Percentiles rank a stretch among this genome's conserved stretches.
Evolutionary conservation across 2,329 filamentous ascomycete genomes (phyloP).

Genomic region (Lojkania enalia): DNA sequence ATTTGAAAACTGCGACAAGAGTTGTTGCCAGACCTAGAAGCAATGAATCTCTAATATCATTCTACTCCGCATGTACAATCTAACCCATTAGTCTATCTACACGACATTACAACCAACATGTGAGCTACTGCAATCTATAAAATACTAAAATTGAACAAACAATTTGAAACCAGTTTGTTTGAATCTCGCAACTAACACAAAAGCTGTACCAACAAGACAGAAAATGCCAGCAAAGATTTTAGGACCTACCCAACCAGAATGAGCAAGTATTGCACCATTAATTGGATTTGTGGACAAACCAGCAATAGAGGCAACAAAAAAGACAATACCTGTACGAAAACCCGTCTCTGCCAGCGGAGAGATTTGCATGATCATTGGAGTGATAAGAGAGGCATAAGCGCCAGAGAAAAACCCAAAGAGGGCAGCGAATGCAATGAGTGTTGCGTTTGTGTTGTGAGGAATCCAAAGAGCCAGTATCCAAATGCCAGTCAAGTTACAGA

Average conservation of each 20-base stretch:
- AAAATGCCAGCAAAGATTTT: constrained; percentile 65
- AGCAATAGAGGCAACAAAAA: constrained; percentile 62
- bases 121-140: too few relatives aligned
- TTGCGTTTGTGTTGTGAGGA: constrained; percentile 46
- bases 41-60: too few relatives aligned
- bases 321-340: constrained; percentile 63
- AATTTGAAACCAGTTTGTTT: background rate
- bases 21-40: too few relatives aligned
- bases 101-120: too few relatives aligned
- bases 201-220: constrained; percentile 33
- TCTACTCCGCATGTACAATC: too few relatives aligned
- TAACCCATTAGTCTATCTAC: too few relatives aligned
- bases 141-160: background rate
- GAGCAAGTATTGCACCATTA: constrained; percentile 55
- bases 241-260: constrained; percentile 57
- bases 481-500: constrained; percentile 51
- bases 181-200: background rate
- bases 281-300: constrained; percentile 68
- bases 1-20: too few relatives aligned
- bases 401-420: constrained; percentile 65
- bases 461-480: constrained; percentile 58
- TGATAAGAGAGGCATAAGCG: constrained; percentile 65
- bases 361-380: constrained; percentile 68
- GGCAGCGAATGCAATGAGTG: constrained; percentile 38
- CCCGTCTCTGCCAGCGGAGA: constrained; percentile 70